Percentiles rank a stretch among this genome's conserved stretches.
Conservation (phyloP, 768 basidiomycete species). For the Mycena venus region DNA sequence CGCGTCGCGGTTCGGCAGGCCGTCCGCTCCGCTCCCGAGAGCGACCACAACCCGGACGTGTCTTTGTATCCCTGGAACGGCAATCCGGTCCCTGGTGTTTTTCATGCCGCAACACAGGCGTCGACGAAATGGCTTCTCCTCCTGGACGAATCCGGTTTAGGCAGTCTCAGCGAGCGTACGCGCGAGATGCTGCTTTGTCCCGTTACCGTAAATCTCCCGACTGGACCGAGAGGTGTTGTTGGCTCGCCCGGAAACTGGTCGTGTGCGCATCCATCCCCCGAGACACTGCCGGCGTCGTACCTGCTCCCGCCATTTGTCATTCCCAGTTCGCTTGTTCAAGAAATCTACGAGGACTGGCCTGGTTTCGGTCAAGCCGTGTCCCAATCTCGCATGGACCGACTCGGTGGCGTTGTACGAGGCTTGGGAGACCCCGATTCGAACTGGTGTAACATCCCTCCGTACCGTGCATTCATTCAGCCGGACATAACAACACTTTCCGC, state of each 20-base stretch:
- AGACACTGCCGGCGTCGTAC: slow-evolving; percentile 58
- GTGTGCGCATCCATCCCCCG: slow-evolving; percentile 47
- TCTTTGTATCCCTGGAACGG: slow-evolving; percentile 50
- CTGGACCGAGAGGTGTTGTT: slow-evolving; percentile 57
- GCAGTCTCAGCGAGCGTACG: slow-evolving; percentile 46
- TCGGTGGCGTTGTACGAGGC: slow-evolving; percentile 33
- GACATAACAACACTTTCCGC: slow-evolving; percentile 6
- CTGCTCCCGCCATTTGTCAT: slow-evolving; percentile 75
- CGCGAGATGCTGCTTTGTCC: slow-evolving; percentile 59
- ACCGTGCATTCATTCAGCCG: not conserved
- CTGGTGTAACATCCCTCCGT: slow-evolving; percentile 13
- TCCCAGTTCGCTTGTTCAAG: slow-evolving; percentile 47
- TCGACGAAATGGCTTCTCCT: slow-evolving; percentile 66
- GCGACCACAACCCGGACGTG: slow-evolving; percentile 55
- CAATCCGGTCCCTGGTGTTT: slow-evolving; percentile 39
- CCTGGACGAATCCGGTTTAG: slow-evolving; percentile 62
- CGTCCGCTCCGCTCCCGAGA: slow-evolving; percentile 41
- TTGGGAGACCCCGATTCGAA: slow-evolving; percentile 28
- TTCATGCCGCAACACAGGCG: slow-evolving; percentile 54
- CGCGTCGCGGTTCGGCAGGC: slow-evolving; percentile 50
- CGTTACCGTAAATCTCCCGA: slow-evolving; percentile 48
- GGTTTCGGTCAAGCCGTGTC: slow-evolving; percentile 31
- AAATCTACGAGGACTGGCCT: slow-evolving; percentile 37
- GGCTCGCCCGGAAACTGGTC: slow-evolving; percentile 40
- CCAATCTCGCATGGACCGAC: slow-evolving; percentile 36